phyloP scores from a whole-genome alignment of 495 filamentous ascomycete genomes.

The Penicillium alfredii region DNA sequence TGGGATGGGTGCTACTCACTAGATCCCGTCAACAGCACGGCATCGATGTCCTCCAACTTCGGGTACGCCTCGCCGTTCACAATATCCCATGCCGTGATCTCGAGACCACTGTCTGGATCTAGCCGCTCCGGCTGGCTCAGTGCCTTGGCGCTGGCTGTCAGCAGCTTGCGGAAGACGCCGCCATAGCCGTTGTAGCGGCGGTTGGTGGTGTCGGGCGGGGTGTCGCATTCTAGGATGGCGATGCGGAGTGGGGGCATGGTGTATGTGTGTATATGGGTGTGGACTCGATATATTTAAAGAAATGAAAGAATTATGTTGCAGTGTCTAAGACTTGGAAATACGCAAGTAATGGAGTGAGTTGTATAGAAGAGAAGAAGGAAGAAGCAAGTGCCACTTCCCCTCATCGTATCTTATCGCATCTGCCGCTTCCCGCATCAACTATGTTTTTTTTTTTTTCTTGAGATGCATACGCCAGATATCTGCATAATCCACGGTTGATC shows the following conservation, averaged over 20 bases:
- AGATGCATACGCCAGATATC: constrained; percentile 1
- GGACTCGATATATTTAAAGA: background rate
- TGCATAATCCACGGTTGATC: too few species aligned
- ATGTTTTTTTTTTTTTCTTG: background rate
- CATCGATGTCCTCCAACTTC: constrained; percentile 66
- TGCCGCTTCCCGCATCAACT: background rate
- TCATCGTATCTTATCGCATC: background rate
- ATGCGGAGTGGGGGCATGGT: constrained; percentile 58
- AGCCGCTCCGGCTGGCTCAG: constrained; percentile 24
- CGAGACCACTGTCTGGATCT: constrained; percentile 43
- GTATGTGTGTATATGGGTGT: background rate
- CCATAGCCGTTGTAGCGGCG: constrained; percentile 66
- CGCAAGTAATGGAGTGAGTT: too few species aligned
- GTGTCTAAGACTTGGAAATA: too few species aligned
- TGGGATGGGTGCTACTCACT: constrained; percentile 28
- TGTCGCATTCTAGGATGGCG: constrained; percentile 80
- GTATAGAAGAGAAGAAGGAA: background rate
- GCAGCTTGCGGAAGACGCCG: constrained; percentile 62
- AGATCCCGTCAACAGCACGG: constrained; percentile 74
- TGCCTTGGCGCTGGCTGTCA: constrained; percentile 45
- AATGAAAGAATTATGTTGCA: too few species aligned
- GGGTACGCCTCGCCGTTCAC: constrained; percentile 59
- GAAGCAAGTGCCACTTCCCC: background rate
- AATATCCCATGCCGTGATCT: constrained; percentile 63
- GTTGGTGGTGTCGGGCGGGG: constrained; percentile 49